phyloP scores from a whole-genome alignment of 2,329 filamentous ascomycete genomes.

The Orbilia ellipsospora region DNA sequence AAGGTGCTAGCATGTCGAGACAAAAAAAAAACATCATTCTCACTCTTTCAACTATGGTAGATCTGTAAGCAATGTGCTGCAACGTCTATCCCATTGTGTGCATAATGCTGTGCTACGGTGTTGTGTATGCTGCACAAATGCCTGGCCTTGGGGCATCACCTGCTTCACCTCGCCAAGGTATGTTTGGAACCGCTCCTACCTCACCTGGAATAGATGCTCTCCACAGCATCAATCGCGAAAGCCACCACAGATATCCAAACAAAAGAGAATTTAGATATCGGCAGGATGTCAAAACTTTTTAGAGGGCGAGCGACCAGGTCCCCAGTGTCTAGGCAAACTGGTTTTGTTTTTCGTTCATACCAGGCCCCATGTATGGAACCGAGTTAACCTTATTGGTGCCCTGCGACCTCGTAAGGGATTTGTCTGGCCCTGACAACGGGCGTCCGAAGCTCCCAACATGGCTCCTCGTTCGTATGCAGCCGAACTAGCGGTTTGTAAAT shows the following conservation, averaged over 20 bases:
- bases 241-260: constrained; percentile 3
- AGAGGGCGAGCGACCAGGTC: constrained; percentile 7
- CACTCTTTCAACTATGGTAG: constrained; percentile 9
- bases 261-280: constrained; percentile 25
- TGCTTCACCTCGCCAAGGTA: constrained; percentile 51
- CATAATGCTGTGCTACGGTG: constrained; percentile 31
- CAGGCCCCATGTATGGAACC: constrained; percentile 42
- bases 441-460: constrained; percentile 47
- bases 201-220: constrained; percentile 51
- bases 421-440: constrained; percentile 39
- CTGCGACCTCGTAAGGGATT: constrained; percentile 30
- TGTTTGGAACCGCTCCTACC: constrained; percentile 47
- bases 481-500: constrained; percentile 23
- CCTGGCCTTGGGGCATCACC: constrained; percentile 29
- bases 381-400: constrained; percentile 54
- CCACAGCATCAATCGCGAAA: constrained; percentile 35
- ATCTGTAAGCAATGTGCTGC: constrained; percentile 13
- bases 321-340: constrained; percentile 40
- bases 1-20: constrained; percentile 10
- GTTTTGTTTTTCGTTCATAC: constrained; percentile 51
- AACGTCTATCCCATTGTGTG: constrained; percentile 1
- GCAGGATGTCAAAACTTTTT: constrained; percentile 26
- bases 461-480: constrained; percentile 42
- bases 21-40: constrained; percentile 6
- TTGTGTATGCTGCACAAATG: constrained; percentile 14